These are phyloP conservation scores for Solanum raphanifolium DNA, from an alignment of 257 asterid genomes.

Conservation along the genomic window DNA sequence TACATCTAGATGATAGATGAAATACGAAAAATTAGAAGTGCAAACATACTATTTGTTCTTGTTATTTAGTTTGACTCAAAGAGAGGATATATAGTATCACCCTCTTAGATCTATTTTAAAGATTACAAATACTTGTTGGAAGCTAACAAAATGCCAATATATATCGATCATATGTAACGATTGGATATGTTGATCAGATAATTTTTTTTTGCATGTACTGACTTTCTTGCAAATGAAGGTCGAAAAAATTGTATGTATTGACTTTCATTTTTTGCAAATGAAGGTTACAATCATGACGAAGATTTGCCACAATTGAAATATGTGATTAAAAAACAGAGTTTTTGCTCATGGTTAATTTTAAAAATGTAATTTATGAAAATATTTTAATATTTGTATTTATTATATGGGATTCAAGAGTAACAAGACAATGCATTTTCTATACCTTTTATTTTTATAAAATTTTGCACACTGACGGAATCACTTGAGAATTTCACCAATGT, in stretches of 20 bases:
- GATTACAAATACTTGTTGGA: neutral
- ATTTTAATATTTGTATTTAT: neutral
- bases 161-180: no score
- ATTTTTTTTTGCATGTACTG: neutral
- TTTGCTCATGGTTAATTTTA: neutral
- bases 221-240: neutral
- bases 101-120: neutral
- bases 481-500: neutral
- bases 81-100: neutral
- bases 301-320: fast-evolving
- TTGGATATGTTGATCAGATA: no score
- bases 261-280: no score
- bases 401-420: neutral
- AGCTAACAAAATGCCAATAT: neutral
- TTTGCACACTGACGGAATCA: neutral
- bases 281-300: neutral
- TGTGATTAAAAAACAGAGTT: neutral
- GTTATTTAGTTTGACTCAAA: neutral
- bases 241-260: no score
- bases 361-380: neutral
- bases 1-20: neutral
- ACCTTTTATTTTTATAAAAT: neutral
- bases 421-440: neutral
- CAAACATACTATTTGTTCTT: neutral
- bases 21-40: neutral